Evolutionary conservation across 371 early-diverging fungal genomes (phyloP), one percentile per base, ranked within the genome.

Genomic region (Dichotomocladium elegans): DNA sequence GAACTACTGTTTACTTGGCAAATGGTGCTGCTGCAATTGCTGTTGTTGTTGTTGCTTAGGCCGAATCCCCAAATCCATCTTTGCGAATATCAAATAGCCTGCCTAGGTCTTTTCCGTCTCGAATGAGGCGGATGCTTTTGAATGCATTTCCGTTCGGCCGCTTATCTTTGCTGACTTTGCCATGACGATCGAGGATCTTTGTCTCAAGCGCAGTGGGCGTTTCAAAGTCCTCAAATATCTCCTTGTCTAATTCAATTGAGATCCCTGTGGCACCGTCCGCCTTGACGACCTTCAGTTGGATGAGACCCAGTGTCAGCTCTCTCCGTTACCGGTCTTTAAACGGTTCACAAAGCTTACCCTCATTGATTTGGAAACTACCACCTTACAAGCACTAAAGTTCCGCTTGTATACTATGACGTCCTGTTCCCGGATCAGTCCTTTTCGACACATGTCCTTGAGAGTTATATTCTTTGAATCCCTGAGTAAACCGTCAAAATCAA

Each of bases 71-170:
- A 47, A 48, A 53, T 26, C 70, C 69, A 51, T 73, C 77, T 63
- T 77, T 77, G 33, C 77, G 67, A 33, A 77, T 77, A 62, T 77
- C 77, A 64, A 77, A 77, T 31, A 77, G 33, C 22, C 77, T 58
- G 27, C 77, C 77, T 44, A 77, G 51, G 43, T 77, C 77, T 51
- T 73, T 71, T 6, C 72, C 72, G 41, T 57, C 57, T n/a, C 77
- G 60, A 40, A 73, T 51, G 11, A 77, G 41, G 7, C 72, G 62
- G 26, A 77, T 71, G 35, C 77, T 77, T 40, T 77, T 77, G 53
- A 77, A 77, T 1, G 77, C 77, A 53, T 77, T 77, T 3, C 77
- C 77, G 48, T 77, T 77, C 3, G 77, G 77, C 10, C 77, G 69
- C 40, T 67, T 77, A 45, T 77, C 77, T 46, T 69, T 70, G 3